phyloP scores from a whole-genome alignment of 768 basidiomycete genomes.

The Trametes cinnabarina region DNA sequence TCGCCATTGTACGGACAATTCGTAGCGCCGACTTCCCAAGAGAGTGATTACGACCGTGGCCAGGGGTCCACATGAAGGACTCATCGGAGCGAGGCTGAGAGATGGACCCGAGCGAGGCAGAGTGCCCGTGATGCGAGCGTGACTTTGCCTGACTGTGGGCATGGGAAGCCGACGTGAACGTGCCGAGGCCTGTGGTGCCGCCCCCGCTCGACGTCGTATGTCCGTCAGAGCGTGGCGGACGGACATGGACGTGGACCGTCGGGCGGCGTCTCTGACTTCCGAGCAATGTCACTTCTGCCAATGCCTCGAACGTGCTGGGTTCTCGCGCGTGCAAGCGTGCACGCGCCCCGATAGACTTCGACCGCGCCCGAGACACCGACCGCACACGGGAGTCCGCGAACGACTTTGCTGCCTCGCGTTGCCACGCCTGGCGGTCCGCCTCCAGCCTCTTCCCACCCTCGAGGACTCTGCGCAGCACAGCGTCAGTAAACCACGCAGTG shows the following conservation, averaged over 20 bases:
- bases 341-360: conserved; percentile 46
- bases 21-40: conserved; percentile 38
- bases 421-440: conserved; percentile 65
- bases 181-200: conserved; percentile 26
- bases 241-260: conserved; percentile 29
- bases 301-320: conserved; percentile 46
- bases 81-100: conserved; percentile 24
- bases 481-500: neutral
- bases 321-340: conserved; percentile 17
- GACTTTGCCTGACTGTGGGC: too few relatives aligned
- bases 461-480: conserved; percentile 50
- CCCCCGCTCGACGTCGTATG: conserved; percentile 11
- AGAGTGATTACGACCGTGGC: conserved; percentile 39
- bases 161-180: conserved; percentile 23
- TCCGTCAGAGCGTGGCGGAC: conserved; percentile 14
- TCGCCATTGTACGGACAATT: conserved; percentile 33
- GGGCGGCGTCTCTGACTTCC: conserved; percentile 63
- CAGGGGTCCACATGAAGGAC: conserved; percentile 25
- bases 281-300: conserved; percentile 66
- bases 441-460: conserved; percentile 60
- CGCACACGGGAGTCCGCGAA: conserved; percentile 65
- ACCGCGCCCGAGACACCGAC: conserved; percentile 58
- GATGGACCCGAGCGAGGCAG: conserved; percentile 31
- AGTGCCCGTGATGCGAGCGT: conserved; percentile 36
- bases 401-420: conserved; percentile 57